Conservation (phyloP, 2,329 filamentous ascomycete genomes). For the Talaromyces atroroseus region DNA sequence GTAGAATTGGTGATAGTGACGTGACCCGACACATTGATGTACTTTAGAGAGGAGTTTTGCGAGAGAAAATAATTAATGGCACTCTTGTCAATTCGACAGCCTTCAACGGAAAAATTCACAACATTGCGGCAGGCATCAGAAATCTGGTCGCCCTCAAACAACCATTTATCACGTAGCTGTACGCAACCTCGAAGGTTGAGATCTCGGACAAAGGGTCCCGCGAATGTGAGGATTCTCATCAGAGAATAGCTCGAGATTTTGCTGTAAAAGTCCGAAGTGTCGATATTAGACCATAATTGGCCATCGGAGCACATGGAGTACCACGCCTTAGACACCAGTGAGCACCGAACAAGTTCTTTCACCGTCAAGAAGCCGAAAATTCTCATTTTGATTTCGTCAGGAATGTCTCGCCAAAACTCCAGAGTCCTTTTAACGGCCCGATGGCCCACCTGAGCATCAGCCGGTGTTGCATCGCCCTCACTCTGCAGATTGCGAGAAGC, state of each 20-base stretch:
- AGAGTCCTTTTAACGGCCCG: conserved; percentile 33
- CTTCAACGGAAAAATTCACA: conserved; percentile 80
- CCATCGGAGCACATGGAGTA: conserved; percentile 86
- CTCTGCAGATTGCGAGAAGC: conserved; percentile 39
- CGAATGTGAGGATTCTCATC: conserved; percentile 74
- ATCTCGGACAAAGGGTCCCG: conserved; percentile 84
- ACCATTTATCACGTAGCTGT: conserved; percentile 78
- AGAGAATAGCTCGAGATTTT: conserved; percentile 80
- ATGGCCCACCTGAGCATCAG: conserved; percentile 16
- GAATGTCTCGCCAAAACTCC: conserved; percentile 76
- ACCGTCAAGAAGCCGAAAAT: conserved; percentile 72
- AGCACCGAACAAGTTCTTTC: conserved; percentile 73
- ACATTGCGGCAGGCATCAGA: conserved; percentile 83
- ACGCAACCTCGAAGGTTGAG: conserved; percentile 88
- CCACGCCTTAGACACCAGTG: conserved; percentile 71
- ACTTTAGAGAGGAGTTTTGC: conserved; percentile 70
- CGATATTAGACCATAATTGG: conserved; percentile 82
- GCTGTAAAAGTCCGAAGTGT: conserved; percentile 79
- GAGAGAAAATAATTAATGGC: conserved; percentile 73
- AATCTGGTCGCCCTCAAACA: conserved; percentile 60
- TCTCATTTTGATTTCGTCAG: conserved; percentile 72
- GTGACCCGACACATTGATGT: conserved; percentile 81
- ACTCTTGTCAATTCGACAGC: conserved; percentile 76
- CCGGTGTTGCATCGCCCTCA: conserved; percentile 26
- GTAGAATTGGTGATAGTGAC: conserved; percentile 69